Base-by-base conservation (phyloP, 306 rosid species). In the Quercus variabilis region DNA sequence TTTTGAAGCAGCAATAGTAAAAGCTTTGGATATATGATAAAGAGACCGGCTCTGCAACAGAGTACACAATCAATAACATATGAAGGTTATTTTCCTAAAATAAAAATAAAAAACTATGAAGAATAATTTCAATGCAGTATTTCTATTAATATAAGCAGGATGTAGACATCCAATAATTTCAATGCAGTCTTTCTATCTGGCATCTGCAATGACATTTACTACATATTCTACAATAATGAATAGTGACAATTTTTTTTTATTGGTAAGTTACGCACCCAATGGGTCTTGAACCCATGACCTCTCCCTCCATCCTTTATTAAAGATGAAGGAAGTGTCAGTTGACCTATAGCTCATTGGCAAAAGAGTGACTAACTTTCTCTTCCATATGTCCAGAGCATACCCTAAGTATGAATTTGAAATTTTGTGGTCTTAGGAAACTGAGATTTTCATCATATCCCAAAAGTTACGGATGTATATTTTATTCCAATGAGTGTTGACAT, bases 1-100 rank as follows among this genome's bases (percentile, higher is more conserved):
- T 88, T 95, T 95, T 28, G 96, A 90, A 75, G 96, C 91, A 73
- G 97, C 97, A 21, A 90, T 87, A n/a, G 95, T 91, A 73, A 95
- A 95, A 38, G 98, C 99, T 86, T 91, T 95, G 21, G 91, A 83
- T 78, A 95, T 89, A 68, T 91, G 83, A 83, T 90, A 86, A 18
- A 92, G 91, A 55, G 98, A 92, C 60, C 97, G 96, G 41, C 96
- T 94, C 99, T 92, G 84, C 81, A 84, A 74, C 78, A 85, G 21
- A 81, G 54, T 73, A 52, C 12, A 23, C 57, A 82, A 81, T 59
- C 80, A 87, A 68, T 46, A 84, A 43, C 60, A 51, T 1, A 71
- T 81, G 85, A 74, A 75, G 38, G 26, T 52, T 67, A 33, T 35
- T 75, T 73, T 62, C 52, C 5, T 49, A 30, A 19, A 11, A 23